Percentiles rank a stretch among this genome's conserved stretches.
phyloP scores from a whole-genome alignment of 1,284 basidiomycete species.

The Trichosporon sp. region DNA sequence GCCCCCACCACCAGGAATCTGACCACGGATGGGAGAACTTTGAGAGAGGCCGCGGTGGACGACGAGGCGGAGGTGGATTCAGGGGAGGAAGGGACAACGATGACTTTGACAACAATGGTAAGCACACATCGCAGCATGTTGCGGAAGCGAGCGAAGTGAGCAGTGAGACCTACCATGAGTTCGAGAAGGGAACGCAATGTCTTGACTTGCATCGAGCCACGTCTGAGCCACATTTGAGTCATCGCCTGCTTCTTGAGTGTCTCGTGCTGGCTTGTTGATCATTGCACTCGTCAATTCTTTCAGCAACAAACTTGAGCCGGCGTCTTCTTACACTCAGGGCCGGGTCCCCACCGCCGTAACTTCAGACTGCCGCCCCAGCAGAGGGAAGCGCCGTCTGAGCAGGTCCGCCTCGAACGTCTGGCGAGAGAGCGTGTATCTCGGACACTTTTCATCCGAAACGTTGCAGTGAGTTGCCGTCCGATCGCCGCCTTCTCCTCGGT shows the following conservation, averaged over 20 bases:
- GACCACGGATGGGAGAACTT: conserved; percentile 4
- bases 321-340: not conserved
- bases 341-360: not conserved
- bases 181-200: not conserved
- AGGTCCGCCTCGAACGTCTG: conserved; percentile 15
- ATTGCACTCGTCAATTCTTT: not conserved
- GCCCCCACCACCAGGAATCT: not conserved
- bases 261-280: not conserved
- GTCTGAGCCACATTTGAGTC: not conserved
- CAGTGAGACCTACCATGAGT: not conserved
- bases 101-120: conserved; percentile 3
- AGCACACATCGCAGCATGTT: not conserved
- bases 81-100: not conserved
- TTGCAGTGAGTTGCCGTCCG: conserved; percentile 64
- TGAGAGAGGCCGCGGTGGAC: not conserved
- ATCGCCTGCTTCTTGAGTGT: not conserved
- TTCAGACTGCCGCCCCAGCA: not conserved
- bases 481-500: not conserved
- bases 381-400: conserved; percentile 1
- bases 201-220: not conserved
- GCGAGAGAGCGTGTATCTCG: conserved; percentile 76
- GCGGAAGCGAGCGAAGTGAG: not conserved
- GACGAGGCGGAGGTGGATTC: not conserved
- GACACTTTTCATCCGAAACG: conserved; percentile 93
- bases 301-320: not conserved